phyloP scores from a whole-genome alignment of 306 rosid genomes.

The Myrica gale region DNA sequence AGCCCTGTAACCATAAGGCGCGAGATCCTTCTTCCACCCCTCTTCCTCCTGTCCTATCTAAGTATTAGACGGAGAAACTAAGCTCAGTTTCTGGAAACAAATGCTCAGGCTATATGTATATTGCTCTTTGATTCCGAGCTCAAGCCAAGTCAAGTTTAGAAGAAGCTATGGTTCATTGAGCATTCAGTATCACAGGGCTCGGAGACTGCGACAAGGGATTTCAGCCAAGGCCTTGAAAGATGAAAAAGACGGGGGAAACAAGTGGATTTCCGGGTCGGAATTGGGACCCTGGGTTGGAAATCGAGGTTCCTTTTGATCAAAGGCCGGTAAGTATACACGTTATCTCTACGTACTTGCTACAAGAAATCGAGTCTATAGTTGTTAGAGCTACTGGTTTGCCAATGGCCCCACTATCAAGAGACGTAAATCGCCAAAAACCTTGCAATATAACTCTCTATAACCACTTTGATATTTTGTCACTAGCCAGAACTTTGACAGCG shows the following conservation, averaged over 20 bases:
- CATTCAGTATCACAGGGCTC: slow-evolving; percentile 39
- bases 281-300: slow-evolving; percentile 88
- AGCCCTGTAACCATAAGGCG: slow-evolving; percentile 22
- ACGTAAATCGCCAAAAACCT: not conserved
- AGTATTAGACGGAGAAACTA: slow-evolving; percentile 25
- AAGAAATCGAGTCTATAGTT: not conserved
- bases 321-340: slow-evolving; percentile 65
- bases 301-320: slow-evolving; percentile 91
- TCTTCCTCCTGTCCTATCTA: slow-evolving; percentile 4
- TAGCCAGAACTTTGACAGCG: not conserved
- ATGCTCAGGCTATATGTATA: slow-evolving; percentile 68
- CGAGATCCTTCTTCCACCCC: slow-evolving; percentile 17
- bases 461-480: not conserved
- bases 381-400: not conserved
- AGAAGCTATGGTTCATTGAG: slow-evolving; percentile 49
- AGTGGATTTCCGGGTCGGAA: slow-evolving; percentile 69
- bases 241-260: slow-evolving; percentile 68
- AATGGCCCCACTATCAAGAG: not conserved
- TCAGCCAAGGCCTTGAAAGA: slow-evolving; percentile 63
- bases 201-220: slow-evolving; percentile 35
- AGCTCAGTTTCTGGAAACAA: slow-evolving; percentile 31
- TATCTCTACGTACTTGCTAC: not conserved
- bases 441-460: not conserved
- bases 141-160: slow-evolving; percentile 43
- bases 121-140: slow-evolving; percentile 55